Base-by-base conservation (phyloP, 2,329 filamentous ascomycete species). In the Trichoderma breve region DNA sequence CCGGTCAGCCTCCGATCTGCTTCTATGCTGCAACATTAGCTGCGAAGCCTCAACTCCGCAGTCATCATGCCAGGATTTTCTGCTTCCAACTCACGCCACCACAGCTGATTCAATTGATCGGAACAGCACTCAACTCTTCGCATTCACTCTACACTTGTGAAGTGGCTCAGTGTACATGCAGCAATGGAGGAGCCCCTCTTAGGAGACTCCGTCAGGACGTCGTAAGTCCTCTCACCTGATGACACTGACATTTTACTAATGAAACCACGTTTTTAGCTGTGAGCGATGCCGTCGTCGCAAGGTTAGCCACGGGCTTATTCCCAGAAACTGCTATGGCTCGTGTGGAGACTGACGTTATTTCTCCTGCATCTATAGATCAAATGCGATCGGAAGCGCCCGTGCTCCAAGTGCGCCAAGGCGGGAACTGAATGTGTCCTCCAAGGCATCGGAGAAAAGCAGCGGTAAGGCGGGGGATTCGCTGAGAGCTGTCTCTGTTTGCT, bases 311-410 rank as follows among this genome's bases (percentile, higher is more conserved):
- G 24, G n/a, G 11, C 21, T n/a, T 15, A n/a, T 51, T 18, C n/a
- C 3, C 15, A 15, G 15, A 26, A 51, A 8, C 3, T 62, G 11
- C 5, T 4, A 12, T 26, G 32, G 26, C 14, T 9, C 7, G 21
- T 43, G 1, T n/a, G 26, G 57, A 70, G 81, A 81, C 74, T 82
- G 39, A 30, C 28, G 18, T 26, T 32, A 21, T 7, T 43, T 28
- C 9, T 39, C 11, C 32, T 2, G 9, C 63, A 8, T 32, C 65
- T 15, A 11, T 62, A 87, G 81, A 84, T 88, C 47, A 88, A 86
- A 80, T 88, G 86, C 76, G 84, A 87, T 75, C 83, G 86, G 4
- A 82, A 82, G 60, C 78, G 82, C 15, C 86, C 86, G 14, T 88
- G 86, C 75, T 83, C 82, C 36, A 84, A 83, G 72, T 88, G 86